phyloP scores from a whole-genome alignment of 352 stramenopile genomes.

The Phytophthora meadii region DNA sequence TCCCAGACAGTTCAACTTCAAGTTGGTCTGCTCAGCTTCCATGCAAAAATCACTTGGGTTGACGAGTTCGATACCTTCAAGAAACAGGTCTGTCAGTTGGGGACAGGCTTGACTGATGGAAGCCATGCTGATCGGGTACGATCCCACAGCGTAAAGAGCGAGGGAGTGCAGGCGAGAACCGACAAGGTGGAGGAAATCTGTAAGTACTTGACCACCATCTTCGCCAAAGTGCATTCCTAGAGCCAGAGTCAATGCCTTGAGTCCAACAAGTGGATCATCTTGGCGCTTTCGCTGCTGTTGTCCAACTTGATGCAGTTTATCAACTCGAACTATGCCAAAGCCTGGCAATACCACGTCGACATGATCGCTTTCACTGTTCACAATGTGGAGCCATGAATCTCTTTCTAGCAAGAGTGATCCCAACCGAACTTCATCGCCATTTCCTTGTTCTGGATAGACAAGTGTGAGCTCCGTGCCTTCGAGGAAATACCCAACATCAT shows the following conservation, averaged over 20 bases:
- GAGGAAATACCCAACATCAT: conserved; percentile 12
- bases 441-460: conserved; percentile 1
- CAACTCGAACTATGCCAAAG: conserved; percentile 23
- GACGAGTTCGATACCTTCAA: conserved; percentile 35
- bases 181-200: conserved; percentile 29
- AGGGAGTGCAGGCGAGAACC: conserved; percentile 23
- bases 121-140: conserved; percentile 20
- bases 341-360: conserved; percentile 43
- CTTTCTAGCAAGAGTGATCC: conserved; percentile 15
- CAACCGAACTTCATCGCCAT: neutral
- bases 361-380: conserved; percentile 14
- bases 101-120: conserved; percentile 29
- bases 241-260: conserved; percentile 28
- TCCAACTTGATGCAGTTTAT: conserved; percentile 10
- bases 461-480: conserved; percentile 23
- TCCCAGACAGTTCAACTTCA: conserved; percentile 21
- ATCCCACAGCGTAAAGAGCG: conserved; percentile 20
- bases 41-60: conserved; percentile 16
- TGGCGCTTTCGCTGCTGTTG: neutral
- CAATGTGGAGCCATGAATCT: conserved; percentile 30
- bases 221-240: conserved; percentile 19
- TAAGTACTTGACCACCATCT: conserved; percentile 22
- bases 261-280: neutral
- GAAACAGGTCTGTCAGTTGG: conserved; percentile 30
- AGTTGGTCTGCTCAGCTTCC: conserved; percentile 8